Conservation (phyloP, 2,329 filamentous ascomycete genomes). For the Fusarium drepaniforme region DNA sequence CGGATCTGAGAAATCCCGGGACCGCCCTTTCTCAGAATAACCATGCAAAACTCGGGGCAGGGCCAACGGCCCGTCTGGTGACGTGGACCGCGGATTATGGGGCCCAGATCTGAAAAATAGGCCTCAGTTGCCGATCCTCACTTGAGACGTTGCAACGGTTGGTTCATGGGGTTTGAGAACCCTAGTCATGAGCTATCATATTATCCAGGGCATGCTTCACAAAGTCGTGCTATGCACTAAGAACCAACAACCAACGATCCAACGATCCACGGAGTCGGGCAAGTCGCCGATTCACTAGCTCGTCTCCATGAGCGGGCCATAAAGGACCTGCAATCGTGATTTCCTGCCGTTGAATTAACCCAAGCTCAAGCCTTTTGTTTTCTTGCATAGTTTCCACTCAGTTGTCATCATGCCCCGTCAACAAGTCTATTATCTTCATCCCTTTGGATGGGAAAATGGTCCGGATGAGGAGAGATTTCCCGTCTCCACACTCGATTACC, state of each 20-base stretch:
- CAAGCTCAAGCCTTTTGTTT: not conserved
- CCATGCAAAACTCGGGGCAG: not conserved
- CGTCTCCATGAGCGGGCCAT: not conserved
- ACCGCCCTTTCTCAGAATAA: not conserved
- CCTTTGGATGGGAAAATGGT: slow-evolving; percentile 52
- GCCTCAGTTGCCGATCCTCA: not conserved
- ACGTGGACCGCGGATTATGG: not conserved
- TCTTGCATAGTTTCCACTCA: not conserved
- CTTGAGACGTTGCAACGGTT: not conserved
- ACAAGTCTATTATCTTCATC: slow-evolving; percentile 47
- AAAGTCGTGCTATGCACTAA: not conserved
- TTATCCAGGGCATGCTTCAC: not conserved
- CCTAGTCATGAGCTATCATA: not conserved
- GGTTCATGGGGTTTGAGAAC: not conserved
- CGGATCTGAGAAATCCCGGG: not conserved
- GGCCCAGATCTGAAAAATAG: not conserved
- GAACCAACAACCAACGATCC: not conserved
- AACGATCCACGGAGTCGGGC: not conserved
- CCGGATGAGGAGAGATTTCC: slow-evolving; percentile 52
- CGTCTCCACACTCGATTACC: slow-evolving; percentile 53
- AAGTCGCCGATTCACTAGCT: not conserved
- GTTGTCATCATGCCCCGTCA: slow-evolving; percentile 43
- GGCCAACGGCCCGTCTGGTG: not conserved
- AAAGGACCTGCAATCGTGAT: not conserved
- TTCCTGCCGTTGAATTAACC: not conserved